Conservation (phyloP, 345 rosid species). For the Salix viminalis region DNA sequence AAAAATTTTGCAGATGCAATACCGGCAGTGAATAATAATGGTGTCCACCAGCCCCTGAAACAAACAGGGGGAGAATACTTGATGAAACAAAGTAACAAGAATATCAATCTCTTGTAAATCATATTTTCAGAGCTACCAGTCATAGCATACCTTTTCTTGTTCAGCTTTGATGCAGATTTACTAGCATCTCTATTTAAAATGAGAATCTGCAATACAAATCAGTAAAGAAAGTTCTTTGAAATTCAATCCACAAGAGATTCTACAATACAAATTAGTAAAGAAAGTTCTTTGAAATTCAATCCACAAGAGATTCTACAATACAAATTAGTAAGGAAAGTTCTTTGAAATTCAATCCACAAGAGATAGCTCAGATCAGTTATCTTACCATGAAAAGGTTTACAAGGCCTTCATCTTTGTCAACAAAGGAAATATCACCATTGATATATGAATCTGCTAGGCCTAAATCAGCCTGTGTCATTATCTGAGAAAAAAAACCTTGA, state of each 20-base stretch:
- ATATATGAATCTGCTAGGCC: conserved; percentile 83
- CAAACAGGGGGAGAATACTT: neutral
- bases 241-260: conserved; percentile 9
- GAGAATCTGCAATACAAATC: conserved; percentile 44
- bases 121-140: neutral
- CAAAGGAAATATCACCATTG: conserved; percentile 68
- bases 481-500: conserved; percentile 28
- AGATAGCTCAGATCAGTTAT: neutral
- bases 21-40: conserved; percentile 63
- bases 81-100: neutral
- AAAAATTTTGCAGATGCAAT: conserved; percentile 75
- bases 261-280: conserved; percentile 19
- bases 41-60: conserved; percentile 97
- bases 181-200: conserved; percentile 55
- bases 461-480: conserved; percentile 78
- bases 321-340: neutral
- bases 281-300: neutral
- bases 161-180: conserved; percentile 34
- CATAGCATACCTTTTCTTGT: conserved; percentile 50
- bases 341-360: neutral
- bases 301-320: conserved; percentile 54
- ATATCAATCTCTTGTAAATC: neutral
- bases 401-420: conserved; percentile 60
- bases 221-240: neutral
- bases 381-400: conserved; percentile 59